phyloP scores from a whole-genome alignment of 495 filamentous ascomycete species.

The Penicillium goetzii region DNA sequence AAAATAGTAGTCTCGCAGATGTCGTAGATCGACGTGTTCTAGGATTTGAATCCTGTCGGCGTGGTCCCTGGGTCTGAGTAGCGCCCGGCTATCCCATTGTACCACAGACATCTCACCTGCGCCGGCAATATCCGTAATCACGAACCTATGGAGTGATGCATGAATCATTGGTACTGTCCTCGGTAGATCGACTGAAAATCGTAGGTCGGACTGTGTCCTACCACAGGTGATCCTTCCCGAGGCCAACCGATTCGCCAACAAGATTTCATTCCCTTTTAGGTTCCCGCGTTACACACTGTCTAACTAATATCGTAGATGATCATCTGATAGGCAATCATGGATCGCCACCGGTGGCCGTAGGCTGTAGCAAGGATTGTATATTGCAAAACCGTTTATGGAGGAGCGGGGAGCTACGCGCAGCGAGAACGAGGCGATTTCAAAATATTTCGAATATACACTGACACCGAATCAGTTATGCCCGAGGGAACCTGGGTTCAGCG shows the following conservation, averaged over 20 bases:
- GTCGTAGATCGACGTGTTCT: background rate
- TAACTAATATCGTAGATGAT: background rate
- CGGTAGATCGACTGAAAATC: too few species aligned
- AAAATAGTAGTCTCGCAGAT: background rate
- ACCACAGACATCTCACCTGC: background rate
- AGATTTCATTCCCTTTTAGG: background rate
- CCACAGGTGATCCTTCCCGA: background rate
- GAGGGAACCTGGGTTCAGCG: background rate
- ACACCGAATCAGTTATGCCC: background rate
- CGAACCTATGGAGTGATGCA: too few species aligned
- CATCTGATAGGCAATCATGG: conserved; percentile 1
- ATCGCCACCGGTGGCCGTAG: background rate
- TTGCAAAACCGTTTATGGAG: background rate
- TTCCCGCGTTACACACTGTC: background rate
- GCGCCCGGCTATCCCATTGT: background rate
- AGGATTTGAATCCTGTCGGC: background rate
- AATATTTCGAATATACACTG: background rate
- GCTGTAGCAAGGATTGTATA: background rate
- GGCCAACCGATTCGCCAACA: background rate
- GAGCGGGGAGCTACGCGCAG: background rate
- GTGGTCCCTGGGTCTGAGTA: background rate
- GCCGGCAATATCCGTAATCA: background rate
- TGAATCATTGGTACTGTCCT: too few species aligned
- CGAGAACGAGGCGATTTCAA: background rate
- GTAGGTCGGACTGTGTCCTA: background rate